phyloP scores from a whole-genome alignment of 345 rosid genomes.

The Salix koriyanagi region DNA sequence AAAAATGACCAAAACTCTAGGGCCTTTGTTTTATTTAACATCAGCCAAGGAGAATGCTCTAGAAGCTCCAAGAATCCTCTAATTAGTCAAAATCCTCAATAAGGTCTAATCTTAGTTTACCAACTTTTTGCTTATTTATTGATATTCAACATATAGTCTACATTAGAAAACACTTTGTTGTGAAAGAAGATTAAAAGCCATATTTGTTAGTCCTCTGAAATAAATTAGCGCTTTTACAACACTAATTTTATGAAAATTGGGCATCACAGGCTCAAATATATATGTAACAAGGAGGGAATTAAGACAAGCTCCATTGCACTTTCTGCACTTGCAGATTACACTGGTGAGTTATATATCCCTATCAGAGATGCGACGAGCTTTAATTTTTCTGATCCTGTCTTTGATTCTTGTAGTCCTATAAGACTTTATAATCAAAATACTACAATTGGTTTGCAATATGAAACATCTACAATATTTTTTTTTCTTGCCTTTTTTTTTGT shows the following conservation, averaged over 20 bases:
- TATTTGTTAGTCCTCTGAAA: no score
- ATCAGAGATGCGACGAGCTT: not conserved
- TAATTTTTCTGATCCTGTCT: not conserved
- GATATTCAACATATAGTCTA: no score
- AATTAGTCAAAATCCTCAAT: no score
- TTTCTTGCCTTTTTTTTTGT: not conserved
- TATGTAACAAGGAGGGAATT: conserved; percentile 83
- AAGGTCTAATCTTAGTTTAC: no score
- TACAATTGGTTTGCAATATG: not conserved
- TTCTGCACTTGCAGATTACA: conserved; percentile 75
- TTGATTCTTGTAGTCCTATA: not conserved
- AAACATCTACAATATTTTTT: not conserved
- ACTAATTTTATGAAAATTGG: not conserved
- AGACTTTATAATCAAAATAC: not conserved
- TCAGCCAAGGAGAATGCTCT: no score
- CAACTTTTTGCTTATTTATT: no score
- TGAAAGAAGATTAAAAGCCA: no score
- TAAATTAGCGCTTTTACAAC: not conserved
- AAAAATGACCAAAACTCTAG: no score
- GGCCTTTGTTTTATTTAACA: no score
- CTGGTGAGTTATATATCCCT: conserved; percentile 49
- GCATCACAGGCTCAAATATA: conserved; percentile 66
- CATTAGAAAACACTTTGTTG: no score
- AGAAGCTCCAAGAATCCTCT: no score
- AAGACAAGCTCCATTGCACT: conserved; percentile 81